Conservation (phyloP, 306 rosid genomes). For the Comarum palustre region DNA sequence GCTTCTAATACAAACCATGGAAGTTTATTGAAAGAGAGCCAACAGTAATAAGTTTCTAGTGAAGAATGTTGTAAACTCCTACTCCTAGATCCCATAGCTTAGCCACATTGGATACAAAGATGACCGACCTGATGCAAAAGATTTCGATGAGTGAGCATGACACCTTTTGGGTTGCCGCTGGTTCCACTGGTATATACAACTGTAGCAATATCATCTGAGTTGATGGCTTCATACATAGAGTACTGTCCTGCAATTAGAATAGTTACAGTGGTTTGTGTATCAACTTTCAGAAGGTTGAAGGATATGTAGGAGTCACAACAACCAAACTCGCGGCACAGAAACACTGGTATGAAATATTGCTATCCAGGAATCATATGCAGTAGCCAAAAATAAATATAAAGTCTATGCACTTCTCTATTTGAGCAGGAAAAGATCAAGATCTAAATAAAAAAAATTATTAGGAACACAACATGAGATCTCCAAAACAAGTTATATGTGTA, state of each 20-base stretch:
- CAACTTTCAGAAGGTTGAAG: background rate
- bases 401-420: too few species aligned
- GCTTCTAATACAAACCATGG: background rate
- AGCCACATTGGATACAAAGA: background rate
- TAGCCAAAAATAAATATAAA: background rate
- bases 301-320: background rate
- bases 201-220: constrained; percentile 76
- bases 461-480: too few species aligned
- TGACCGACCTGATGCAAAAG: constrained; percentile 81
- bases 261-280: background rate
- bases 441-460: too few species aligned
- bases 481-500: too few species aligned
- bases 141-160: constrained; percentile 81
- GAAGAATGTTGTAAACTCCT: background rate
- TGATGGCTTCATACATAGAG: constrained; percentile 55
- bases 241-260: constrained; percentile 44
- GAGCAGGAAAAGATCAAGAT: too few species aligned
- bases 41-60: background rate
- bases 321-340: background rate
- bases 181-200: constrained; percentile 91
- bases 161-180: constrained; percentile 92
- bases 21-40: background rate
- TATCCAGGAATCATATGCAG: background rate
- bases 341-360: background rate
- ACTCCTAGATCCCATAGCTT: background rate